A percentile compares a stretch with the other conserved stretches of the same genome.
Evolutionary conservation across 2,329 filamentous ascomycete species (phyloP).

Genomic region (Penicillium griseofulvum): DNA sequence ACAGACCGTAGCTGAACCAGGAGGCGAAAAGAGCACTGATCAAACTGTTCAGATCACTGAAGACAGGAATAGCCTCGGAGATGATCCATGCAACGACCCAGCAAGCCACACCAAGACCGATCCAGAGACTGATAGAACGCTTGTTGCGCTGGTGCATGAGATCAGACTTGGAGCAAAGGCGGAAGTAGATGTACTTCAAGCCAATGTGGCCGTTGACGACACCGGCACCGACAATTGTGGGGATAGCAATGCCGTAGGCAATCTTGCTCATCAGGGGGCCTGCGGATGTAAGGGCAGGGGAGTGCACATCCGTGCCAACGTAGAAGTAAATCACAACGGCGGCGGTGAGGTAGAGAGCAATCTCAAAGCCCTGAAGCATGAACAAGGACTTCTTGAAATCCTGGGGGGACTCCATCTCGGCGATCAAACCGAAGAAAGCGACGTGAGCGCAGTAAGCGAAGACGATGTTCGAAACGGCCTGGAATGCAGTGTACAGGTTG

Average conservation of each 20-base stretch:
- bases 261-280: constrained; percentile 57
- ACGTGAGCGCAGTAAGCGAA: constrained; percentile 69
- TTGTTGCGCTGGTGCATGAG: constrained; percentile 51
- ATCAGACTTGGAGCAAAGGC: constrained; percentile 59
- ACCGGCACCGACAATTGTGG: constrained; percentile 68
- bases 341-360: constrained; percentile 61
- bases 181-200: constrained; percentile 63
- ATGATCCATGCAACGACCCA: constrained; percentile 66
- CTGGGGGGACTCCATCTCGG: constrained; percentile 60
- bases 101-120: constrained; percentile 53
- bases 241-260: constrained; percentile 66
- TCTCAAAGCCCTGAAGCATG: constrained; percentile 60
- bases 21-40: constrained; percentile 41
- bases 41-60: constrained; percentile 63
- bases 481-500: constrained; percentile 57
- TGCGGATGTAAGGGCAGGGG: constrained; percentile 65
- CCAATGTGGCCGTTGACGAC: constrained; percentile 69
- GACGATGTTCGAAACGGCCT: constrained; percentile 66
- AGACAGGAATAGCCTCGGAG: constrained; percentile 67
- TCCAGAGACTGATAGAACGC: constrained; percentile 58
- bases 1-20: constrained; percentile 40
- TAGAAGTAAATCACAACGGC: constrained; percentile 68
- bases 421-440: constrained; percentile 66
- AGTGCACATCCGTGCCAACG: constrained; percentile 59
- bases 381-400: constrained; percentile 63